phyloP scores from a whole-genome alignment of 768 basidiomycete species.

The Lactarius indigo region DNA sequence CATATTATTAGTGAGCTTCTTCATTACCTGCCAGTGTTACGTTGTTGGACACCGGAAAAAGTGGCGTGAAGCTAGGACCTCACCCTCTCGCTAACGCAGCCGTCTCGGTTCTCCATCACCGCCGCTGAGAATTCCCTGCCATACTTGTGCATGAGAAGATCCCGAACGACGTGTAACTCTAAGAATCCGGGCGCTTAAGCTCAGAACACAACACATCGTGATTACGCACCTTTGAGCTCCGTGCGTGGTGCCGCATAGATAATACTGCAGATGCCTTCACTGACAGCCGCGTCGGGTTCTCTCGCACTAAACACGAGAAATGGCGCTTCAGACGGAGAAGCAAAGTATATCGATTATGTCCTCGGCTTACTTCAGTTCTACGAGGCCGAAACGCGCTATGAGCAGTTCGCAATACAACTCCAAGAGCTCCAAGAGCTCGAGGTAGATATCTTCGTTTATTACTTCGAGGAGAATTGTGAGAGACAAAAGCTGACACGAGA shows the following conservation, averaged over 20 bases:
- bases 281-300: constrained; percentile 83
- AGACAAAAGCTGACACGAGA: constrained; percentile 21
- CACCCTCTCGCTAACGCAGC: constrained; percentile 81
- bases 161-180: constrained; percentile 90
- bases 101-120: constrained; percentile 83
- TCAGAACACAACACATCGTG: background rate
- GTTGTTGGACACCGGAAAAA: background rate
- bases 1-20: constrained; percentile 66
- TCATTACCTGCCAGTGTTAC: constrained; percentile 51
- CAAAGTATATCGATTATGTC: background rate
- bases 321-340: background rate
- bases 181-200: constrained; percentile 6
- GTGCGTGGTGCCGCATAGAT: constrained; percentile 91
- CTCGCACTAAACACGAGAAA: constrained; percentile 45
- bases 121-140: constrained; percentile 84
- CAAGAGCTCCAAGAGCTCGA: constrained; percentile 86
- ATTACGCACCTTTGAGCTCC: constrained; percentile 71
- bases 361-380: constrained; percentile 76
- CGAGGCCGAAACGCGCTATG: constrained; percentile 83
- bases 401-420: constrained; percentile 96
- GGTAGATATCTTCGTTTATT: constrained; percentile 79
- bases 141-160: constrained; percentile 94
- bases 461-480: constrained; percentile 39
- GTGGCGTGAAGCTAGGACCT: constrained; percentile 28
- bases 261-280: constrained; percentile 83